Base-by-base conservation (phyloP, 768 basidiomycete species). In the Lepiota subincarnata region DNA sequence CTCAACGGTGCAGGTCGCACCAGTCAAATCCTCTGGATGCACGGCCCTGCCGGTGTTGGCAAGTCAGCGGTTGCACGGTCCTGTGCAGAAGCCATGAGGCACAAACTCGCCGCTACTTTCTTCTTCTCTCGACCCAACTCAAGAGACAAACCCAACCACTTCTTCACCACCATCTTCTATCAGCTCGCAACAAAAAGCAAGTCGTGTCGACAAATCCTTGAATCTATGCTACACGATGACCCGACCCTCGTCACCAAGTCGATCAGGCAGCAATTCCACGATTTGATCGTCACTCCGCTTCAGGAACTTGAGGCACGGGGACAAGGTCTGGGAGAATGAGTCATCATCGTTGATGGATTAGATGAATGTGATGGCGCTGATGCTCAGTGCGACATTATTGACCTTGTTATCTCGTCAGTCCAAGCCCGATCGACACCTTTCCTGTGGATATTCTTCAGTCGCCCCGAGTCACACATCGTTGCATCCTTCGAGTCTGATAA, bases 61-160 rank as follows among this genome's bases (percentile, higher is more conserved):
- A 50, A 50, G 11, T 40, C 38, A 14, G 48, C 48, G 4, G 12
- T 50, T 19, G 48, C 48, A 11, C 39, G 40, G 31, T 37, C 36
- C 36, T 48, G 48, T 11, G 35, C 48, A 3, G 48, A 48, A 13
- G 37, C 20, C 34, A 19, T 48, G 28, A 16, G 26, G 6, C 12
- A 45, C 10, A 28, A 45, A 2, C 24, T 45, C 28, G 44, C 14
- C n/a, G 28, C 44, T 28, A n/a, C 35, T 2, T 55, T 55, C 40
- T 55, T 55, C 39, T 55, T 55, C 39, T 55, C 45, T 26, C 38
- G 54, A 2, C 38, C 46, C 8, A 40, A 38, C 16, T 14, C 41
- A 3, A 26, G 54, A 14, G 48, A 40, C 20, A 34, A 48, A 8
- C 19, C 40, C 26, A 20, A 18, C 6, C 13, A 39, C 11, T 46